These are phyloP conservation scores for Termitomyces sp. DNA, from an alignment of 768 basidiomycete species.

Conservation along the genomic window DNA sequence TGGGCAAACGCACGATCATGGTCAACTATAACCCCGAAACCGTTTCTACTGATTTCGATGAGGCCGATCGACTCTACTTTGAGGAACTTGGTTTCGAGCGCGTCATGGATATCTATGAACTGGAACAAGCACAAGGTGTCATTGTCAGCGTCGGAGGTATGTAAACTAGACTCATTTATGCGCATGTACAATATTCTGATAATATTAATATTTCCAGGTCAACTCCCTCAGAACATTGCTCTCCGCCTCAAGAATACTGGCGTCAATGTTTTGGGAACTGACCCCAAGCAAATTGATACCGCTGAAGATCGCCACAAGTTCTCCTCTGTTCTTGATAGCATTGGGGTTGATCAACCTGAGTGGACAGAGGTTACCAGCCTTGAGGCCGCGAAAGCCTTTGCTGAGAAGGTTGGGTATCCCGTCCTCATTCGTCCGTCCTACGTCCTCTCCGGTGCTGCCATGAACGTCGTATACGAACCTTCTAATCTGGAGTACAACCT, in stretches of 20 bases:
- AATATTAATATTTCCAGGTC: slow-evolving; percentile 54
- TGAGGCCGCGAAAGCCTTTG: slow-evolving; percentile 88
- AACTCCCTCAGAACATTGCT: slow-evolving; percentile 98
- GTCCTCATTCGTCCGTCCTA: slow-evolving; percentile 98
- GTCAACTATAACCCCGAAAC: slow-evolving; percentile 99
- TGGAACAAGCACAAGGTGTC: slow-evolving; percentile 89
- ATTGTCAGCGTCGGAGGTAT: slow-evolving; percentile 94
- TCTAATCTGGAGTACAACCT: slow-evolving; percentile 86
- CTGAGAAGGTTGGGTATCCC: slow-evolving; percentile 84
- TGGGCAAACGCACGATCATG: slow-evolving; percentile 97
- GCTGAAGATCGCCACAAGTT: slow-evolving; percentile 99
- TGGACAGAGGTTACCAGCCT: slow-evolving; percentile 91
- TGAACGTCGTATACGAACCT: slow-evolving; percentile 98
- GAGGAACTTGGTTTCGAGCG: slow-evolving; percentile 97
- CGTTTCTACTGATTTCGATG: slow-evolving; percentile 98
- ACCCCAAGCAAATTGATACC: slow-evolving; percentile 90
- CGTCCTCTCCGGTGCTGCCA: slow-evolving; percentile 96
- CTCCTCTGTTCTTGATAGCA: slow-evolving; percentile 90
- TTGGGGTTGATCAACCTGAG: slow-evolving; percentile 95
- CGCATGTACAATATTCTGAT: neutral
- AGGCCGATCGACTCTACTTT: slow-evolving; percentile 98
- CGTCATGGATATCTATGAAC: slow-evolving; percentile 99
- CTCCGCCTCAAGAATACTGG: slow-evolving; percentile 87
- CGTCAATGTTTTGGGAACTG: slow-evolving; percentile 93
- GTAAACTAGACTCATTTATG: slow-evolving; percentile 17